Percentiles rank a stretch among this genome's conserved stretches.
These are phyloP conservation scores for Parathielavia hyrcaniae DNA, from an alignment of 495 filamentous ascomycete species.

Conservation along the genomic window DNA sequence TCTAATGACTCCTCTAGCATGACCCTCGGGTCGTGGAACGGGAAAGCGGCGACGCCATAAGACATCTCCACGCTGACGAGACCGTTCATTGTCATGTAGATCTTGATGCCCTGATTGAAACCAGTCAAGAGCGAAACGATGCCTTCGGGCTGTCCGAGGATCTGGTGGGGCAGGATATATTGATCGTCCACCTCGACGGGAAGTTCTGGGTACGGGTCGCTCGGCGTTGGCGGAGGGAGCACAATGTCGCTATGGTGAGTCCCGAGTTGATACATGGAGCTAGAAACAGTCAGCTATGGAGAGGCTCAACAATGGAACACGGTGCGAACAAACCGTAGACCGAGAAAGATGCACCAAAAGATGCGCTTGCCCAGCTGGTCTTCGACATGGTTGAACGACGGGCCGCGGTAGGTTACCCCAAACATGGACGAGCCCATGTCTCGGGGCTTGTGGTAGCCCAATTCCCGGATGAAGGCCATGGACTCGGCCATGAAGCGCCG, in stretches of 20 bases:
- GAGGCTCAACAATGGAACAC: background rate
- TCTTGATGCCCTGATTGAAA: conserved; percentile 68
- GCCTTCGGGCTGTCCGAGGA: conserved; percentile 56
- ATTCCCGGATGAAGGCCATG: conserved; percentile 61
- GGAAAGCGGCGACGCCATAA: conserved; percentile 61
- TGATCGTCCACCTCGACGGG: conserved; percentile 76
- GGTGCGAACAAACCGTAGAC: conserved; percentile 44
- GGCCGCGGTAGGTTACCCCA: conserved; percentile 30
- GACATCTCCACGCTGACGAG: conserved; percentile 65
- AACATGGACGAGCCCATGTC: conserved; percentile 31
- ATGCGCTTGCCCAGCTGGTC: conserved; percentile 72
- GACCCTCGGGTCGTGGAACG: conserved; percentile 64
- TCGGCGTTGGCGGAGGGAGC: conserved; percentile 64
- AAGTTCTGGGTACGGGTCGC: conserved; percentile 71
- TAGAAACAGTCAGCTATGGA: conserved; percentile 23
- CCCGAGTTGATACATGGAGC: conserved; percentile 64
- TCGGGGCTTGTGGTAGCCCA: conserved; percentile 53
- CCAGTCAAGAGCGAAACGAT: conserved; percentile 59
- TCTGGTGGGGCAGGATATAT: conserved; percentile 57
- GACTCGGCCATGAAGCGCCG: conserved; percentile 69
- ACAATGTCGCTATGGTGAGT: conserved; percentile 56
- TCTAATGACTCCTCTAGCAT: conserved; percentile 57
- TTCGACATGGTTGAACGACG: conserved; percentile 58
- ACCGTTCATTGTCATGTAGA: conserved; percentile 64
- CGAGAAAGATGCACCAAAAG: conserved; percentile 71